These are phyloP conservation scores for Chaetoceros muelleri DNA, from an alignment of 108 stramenopile species.

Conservation along the genomic window DNA sequence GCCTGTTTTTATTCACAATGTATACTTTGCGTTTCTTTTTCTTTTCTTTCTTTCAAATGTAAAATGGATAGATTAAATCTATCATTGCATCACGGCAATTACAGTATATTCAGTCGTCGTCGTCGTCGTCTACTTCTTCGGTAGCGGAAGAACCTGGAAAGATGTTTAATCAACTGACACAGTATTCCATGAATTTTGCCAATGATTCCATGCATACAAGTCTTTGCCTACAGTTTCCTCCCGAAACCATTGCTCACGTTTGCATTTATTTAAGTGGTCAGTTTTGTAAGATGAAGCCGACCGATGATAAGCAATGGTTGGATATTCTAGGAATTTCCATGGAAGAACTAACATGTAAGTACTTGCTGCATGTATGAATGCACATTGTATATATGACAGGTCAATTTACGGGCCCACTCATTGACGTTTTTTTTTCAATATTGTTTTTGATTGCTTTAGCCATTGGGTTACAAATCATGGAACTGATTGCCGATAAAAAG, in stretches of 20 bases:
- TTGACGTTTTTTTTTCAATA: constrained; percentile 10
- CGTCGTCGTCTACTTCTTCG: no score
- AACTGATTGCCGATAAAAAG: constrained; percentile 40
- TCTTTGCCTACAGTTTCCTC: constrained; percentile 61
- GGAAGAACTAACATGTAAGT: constrained; percentile 12
- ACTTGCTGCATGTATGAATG: background rate
- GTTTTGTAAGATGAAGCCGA: constrained; percentile 39
- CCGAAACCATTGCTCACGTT: constrained; percentile 51
- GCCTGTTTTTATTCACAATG: background rate
- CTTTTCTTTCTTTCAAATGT: no score
- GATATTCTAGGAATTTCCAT: constrained; percentile 33
- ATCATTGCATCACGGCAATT: constrained; percentile 37
- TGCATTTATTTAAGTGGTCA: constrained; percentile 61
- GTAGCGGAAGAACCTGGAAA: constrained; percentile 22
- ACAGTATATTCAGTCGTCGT: no score
- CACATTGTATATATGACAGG: background rate
- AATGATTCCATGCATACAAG: constrained; percentile 79
- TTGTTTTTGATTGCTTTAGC: constrained; percentile 14
- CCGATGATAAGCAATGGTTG: constrained; percentile 32
- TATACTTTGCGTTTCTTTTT: background rate
- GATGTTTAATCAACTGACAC: constrained; percentile 56
- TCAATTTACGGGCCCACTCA: background rate
- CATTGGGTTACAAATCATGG: constrained; percentile 42
- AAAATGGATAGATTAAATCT: no score
- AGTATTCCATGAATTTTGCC: constrained; percentile 79